phyloP scores from a whole-genome alignment of 768 basidiomycete species.

The Leccinum longicurvipes region DNA sequence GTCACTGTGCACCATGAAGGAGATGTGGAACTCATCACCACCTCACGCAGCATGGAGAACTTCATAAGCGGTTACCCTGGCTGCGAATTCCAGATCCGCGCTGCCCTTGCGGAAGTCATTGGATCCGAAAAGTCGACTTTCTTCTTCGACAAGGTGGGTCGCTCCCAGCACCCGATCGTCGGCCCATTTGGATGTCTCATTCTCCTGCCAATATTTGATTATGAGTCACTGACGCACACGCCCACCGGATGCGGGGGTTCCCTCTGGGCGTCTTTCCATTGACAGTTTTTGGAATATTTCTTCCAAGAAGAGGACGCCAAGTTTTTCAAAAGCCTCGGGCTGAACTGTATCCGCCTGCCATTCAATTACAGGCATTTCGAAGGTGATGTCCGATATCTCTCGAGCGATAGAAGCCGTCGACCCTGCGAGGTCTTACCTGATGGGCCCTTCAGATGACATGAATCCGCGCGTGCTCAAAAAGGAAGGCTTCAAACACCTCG shows the following conservation, averaged over 20 bases:
- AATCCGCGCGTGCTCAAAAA: slow-evolving; percentile 75
- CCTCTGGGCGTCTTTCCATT: too few relatives aligned
- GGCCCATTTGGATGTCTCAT: too few relatives aligned
- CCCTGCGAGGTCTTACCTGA: background rate
- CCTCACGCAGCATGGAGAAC: slow-evolving; percentile 61
- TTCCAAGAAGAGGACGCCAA: slow-evolving; percentile 72
- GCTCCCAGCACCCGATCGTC: background rate
- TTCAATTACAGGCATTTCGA: slow-evolving; percentile 78
- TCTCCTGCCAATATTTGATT: background rate
- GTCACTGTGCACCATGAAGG: slow-evolving; percentile 7
- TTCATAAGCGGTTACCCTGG: slow-evolving; percentile 79
- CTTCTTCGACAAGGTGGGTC: slow-evolving; percentile 71
- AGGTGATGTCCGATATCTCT: slow-evolving; percentile 17
- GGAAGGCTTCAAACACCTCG: slow-evolving; percentile 77
- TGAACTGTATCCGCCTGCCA: slow-evolving; percentile 76
- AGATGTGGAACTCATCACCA: slow-evolving; percentile 1
- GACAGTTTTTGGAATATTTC: slow-evolving; percentile 79
- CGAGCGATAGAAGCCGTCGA: background rate
- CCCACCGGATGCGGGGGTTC: background rate
- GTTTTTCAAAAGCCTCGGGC: slow-evolving; percentile 73
- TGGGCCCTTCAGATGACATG: slow-evolving; percentile 54
- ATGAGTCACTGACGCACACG: background rate
- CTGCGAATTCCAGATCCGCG: slow-evolving; percentile 76
- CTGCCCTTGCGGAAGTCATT: slow-evolving; percentile 60
- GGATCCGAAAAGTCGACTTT: slow-evolving; percentile 66